phyloP scores from a whole-genome alignment of 2,329 filamentous ascomycete genomes.

The Colletotrichum filicis region DNA sequence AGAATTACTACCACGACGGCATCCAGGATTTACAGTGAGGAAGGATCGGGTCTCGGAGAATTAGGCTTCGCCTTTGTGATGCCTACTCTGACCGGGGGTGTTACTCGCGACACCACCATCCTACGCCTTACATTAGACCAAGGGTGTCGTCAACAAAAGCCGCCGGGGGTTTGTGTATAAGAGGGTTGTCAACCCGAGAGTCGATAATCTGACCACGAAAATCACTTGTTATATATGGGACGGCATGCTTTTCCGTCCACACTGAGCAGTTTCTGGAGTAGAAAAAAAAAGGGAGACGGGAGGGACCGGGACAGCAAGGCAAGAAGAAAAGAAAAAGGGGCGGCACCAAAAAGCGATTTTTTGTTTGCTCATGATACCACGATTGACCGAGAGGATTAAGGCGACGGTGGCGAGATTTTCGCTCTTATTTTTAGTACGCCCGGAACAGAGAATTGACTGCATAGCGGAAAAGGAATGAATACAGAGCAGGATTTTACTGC shows the following conservation, averaged over 20 bases:
- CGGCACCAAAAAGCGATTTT: slow-evolving; percentile 32
- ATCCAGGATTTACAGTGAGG: background rate
- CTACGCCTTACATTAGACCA: background rate
- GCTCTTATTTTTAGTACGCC: background rate
- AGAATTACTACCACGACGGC: too few relatives aligned
- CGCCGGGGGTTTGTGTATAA: background rate
- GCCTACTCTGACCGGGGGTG: too few relatives aligned
- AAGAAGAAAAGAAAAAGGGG: slow-evolving; percentile 8
- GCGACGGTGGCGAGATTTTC: background rate
- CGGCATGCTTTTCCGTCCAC: background rate
- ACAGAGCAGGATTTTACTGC: slow-evolving; percentile 1
- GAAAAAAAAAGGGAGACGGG: background rate
- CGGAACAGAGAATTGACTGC: background rate
- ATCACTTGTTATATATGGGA: background rate
- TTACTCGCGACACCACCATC: background rate
- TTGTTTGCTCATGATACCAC: slow-evolving; percentile 34
- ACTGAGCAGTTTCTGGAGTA: background rate
- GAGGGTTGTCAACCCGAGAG: background rate
- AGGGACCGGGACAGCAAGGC: background rate
- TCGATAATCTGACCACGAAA: background rate
- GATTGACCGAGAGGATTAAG: slow-evolving; percentile 14
- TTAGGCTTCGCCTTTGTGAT: background rate
- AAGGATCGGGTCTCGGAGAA: background rate
- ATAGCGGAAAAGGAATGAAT: slow-evolving; percentile 8
- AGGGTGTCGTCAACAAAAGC: background rate